Evolutionary conservation across 345 rosid genomes (phyloP).

Genomic region (Salix suchowensis): DNA sequence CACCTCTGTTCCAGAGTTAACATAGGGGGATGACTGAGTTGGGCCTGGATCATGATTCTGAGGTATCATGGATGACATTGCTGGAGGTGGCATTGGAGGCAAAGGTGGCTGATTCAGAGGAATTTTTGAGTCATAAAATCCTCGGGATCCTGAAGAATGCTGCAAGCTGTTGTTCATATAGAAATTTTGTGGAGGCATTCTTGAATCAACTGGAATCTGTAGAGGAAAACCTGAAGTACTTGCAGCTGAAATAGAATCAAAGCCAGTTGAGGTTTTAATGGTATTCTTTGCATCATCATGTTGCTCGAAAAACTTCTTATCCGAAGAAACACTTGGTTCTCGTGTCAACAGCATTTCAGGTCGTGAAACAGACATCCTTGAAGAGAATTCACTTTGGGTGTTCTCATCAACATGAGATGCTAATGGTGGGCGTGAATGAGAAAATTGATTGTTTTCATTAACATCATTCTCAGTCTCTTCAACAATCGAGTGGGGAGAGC

Average conservation of each 20-base stretch:
- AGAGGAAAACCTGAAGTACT: constrained; percentile 45
- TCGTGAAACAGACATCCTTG: constrained; percentile 77
- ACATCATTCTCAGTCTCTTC: constrained; percentile 89
- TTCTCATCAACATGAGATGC: constrained; percentile 69
- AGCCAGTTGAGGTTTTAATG: constrained; percentile 30
- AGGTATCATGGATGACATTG: constrained; percentile 43
- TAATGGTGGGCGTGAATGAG: constrained; percentile 62
- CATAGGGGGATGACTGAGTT: constrained; percentile 46
- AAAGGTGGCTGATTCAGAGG: constrained; percentile 78
- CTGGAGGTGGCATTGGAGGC: constrained; percentile 87
- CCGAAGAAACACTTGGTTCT: constrained; percentile 78
- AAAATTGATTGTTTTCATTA: constrained; percentile 63
- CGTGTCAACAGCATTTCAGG: constrained; percentile 66
- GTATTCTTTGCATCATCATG: constrained; percentile 59
- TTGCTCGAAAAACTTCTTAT: constrained; percentile 71
- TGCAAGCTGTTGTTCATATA: constrained; percentile 64
- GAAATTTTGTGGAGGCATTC: constrained; percentile 54
- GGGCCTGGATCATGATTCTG: constrained; percentile 49
- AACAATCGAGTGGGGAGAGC: constrained; percentile 85
- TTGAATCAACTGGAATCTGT: constrained; percentile 53
- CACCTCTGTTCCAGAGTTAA: constrained; percentile 35
- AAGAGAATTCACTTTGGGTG: constrained; percentile 78
- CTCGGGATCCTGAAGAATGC: constrained; percentile 53
- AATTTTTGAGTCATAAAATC: constrained; percentile 65
- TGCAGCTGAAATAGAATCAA: constrained; percentile 45